Evolutionary conservation across 139 green algal genomes (phyloP), one percentile per base, ranked within the genome.

Genomic region (Pleodorina starrii): DNA sequence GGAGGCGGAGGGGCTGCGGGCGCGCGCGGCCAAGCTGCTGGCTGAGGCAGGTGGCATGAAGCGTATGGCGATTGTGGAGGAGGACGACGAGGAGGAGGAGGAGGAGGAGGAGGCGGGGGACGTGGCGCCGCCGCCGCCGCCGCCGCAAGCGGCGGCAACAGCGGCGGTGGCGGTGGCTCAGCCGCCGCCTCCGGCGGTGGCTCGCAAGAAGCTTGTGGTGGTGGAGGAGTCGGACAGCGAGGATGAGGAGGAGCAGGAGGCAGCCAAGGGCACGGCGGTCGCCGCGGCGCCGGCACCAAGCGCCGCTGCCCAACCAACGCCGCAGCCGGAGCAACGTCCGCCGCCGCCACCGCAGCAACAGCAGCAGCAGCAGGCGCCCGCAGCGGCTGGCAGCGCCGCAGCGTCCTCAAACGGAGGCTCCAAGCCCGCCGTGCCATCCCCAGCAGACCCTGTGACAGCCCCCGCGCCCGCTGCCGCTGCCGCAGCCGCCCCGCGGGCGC

Each of bases 61-160:
- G 77, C 66, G 77, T 10, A 86, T 93, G 81, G 83, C 36, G 23
- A 91, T 93, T 51, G 83, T 89, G 83, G 90, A 93, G 87, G 87
- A 84, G 35, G 86, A 91, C 0, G 90, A 91, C 6, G 90, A 93
- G 9, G 87, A 91, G 27, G 86, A 87, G 35, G 81, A 88, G 51
- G 76, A 73, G 27, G 63, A 63, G 48, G 69, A 38, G 9, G 63
- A 63, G 48, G 69, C 25, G 9, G 84, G n/a, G 40, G 46, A 42
- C 60, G 42, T 16, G 36, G 38, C 40, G 43, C 21, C 25, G 9
- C 5, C n/a, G n/a, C n/a, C n/a, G n/a, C 27, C 17, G 42, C 27
- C 29, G 42, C 27, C 25, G 36, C 7, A 35, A 60, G n/a, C 3
- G 42, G 12, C 1, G 59, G 27, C 27, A 0, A 36, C 54, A 11